These are phyloP conservation scores for Phaseolus coccineus DNA, from an alignment of 331 rosid genomes.

Conservation along the genomic window DNA sequence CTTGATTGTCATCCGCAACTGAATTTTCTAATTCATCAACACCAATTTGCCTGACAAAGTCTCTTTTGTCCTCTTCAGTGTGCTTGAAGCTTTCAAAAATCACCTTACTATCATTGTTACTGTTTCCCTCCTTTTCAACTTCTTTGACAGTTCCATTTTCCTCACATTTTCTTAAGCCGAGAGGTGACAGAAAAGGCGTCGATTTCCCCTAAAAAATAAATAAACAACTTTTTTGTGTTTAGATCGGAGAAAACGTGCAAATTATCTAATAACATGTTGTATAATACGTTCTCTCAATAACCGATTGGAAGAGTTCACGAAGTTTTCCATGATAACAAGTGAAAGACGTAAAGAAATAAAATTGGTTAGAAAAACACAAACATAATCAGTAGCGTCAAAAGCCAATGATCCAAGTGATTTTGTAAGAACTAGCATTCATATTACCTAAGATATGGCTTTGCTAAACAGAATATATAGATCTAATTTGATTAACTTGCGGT, in stretches of 20 bases:
- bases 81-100: constrained; percentile 72
- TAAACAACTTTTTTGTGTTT: not conserved
- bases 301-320: too few relatives aligned
- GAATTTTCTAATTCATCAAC: constrained; percentile 53
- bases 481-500: too few relatives aligned
- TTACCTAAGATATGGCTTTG: too few relatives aligned
- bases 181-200: constrained; percentile 70
- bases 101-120: constrained; percentile 51
- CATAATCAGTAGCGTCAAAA: too few relatives aligned
- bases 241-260: not conserved
- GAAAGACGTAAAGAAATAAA: too few relatives aligned
- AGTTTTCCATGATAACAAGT: too few relatives aligned
- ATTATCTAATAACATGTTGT: not conserved
- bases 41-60: constrained; percentile 41
- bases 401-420: too few relatives aligned
- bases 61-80: constrained; percentile 47
- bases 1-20: constrained; percentile 40
- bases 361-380: too few relatives aligned
- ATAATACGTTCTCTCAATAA: too few relatives aligned
- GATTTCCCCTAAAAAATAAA: constrained; percentile 60
- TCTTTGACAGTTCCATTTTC: constrained; percentile 42
- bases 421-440: too few relatives aligned
- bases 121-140: constrained; percentile 47
- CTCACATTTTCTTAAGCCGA: constrained; percentile 49
- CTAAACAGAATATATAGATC: too few relatives aligned